A percentile compares a stretch with the other conserved stretches of the same genome.
These are phyloP conservation scores for Torrubiella hemipterigena DNA, from an alignment of 2,329 filamentous ascomycete genomes.

Conservation along the genomic window DNA sequence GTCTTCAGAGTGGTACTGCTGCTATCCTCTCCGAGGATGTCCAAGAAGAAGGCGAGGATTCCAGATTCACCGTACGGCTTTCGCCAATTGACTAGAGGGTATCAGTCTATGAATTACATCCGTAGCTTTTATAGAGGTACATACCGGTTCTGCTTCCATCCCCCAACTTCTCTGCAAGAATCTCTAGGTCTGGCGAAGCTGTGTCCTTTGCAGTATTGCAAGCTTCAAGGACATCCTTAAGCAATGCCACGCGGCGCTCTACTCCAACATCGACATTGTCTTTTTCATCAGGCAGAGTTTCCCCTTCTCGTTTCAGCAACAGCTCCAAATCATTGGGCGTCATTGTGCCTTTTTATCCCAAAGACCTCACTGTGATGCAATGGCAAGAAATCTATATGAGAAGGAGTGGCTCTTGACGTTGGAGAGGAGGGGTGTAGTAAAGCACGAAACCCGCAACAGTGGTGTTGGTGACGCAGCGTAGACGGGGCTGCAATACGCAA, in stretches of 20 bases:
- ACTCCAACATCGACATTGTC: slow-evolving; percentile 12
- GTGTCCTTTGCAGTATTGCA: slow-evolving; percentile 28
- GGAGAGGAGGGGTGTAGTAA: too few species aligned
- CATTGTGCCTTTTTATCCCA: too few species aligned
- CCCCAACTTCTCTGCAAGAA: slow-evolving; percentile 37
- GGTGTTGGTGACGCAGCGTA: too few species aligned
- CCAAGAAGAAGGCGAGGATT: slow-evolving; percentile 43
- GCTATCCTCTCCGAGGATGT: slow-evolving; percentile 25
- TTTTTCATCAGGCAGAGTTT: slow-evolving; percentile 14
- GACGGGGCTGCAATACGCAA: too few species aligned
- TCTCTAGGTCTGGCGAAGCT: slow-evolving; percentile 28
- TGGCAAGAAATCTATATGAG: too few species aligned
- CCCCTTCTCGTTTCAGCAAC: slow-evolving; percentile 21
- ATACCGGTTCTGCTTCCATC: slow-evolving; percentile 44
- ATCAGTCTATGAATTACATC: slow-evolving; percentile 7
- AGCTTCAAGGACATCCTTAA: slow-evolving; percentile 25
- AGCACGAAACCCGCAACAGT: too few species aligned
- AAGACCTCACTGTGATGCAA: too few species aligned
- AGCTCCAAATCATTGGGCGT: slow-evolving; percentile 23
- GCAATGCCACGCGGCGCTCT: slow-evolving; percentile 14
- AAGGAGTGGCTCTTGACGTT: too few species aligned
- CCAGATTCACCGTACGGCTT: slow-evolving; percentile 44
- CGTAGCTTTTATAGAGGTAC: slow-evolving; percentile 9
- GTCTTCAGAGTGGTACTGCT: slow-evolving; percentile 32
- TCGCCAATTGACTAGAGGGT: slow-evolving; percentile 38